Evolutionary conservation across 768 basidiomycete genomes (phyloP).

Genomic region (Inosperma sp.): DNA sequence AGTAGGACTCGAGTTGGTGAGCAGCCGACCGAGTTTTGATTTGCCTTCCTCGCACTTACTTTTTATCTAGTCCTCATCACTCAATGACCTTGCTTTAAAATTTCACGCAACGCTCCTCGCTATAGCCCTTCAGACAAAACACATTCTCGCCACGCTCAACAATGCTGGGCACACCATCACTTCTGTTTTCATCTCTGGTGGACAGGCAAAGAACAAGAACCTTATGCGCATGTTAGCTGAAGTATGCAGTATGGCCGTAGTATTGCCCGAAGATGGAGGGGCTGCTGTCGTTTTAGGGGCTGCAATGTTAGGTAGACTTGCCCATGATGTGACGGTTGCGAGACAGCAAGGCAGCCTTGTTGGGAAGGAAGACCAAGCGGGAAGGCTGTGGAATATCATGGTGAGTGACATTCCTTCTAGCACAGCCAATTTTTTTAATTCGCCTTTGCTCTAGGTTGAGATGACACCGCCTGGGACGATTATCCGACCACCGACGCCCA

Average conservation of each 20-base stretch:
- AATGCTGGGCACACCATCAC: constrained; percentile 73
- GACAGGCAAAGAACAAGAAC: constrained; percentile 84
- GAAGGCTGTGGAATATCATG: constrained; percentile 89
- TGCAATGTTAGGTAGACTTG: constrained; percentile 90
- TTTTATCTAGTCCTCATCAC: not conserved
- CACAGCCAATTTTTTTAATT: not conserved
- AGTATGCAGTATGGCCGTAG: constrained; percentile 68
- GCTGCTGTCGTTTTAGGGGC: constrained; percentile 89
- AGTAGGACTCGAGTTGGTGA: constrained; percentile 77
- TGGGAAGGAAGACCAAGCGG: constrained; percentile 45
- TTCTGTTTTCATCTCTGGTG: constrained; percentile 88
- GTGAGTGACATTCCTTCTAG: constrained; percentile 33
- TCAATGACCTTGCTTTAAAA: constrained; percentile 74
- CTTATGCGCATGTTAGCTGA: constrained; percentile 91
- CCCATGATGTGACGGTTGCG: constrained; percentile 48
- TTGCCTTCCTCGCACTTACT: not conserved
- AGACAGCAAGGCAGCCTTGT: constrained; percentile 26
- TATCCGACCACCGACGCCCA: constrained; percentile 57
- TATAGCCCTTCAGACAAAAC: constrained; percentile 90
- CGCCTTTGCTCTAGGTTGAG: constrained; percentile 52
- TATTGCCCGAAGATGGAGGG: constrained; percentile 70
- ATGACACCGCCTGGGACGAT: constrained; percentile 86
- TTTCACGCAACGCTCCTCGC: constrained; percentile 90
- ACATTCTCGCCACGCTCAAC: constrained; percentile 92
- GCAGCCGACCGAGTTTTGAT: not conserved